Evolutionary conservation across 306 rosid species (phyloP).

Genomic region (Pachyrhizus erosus): DNA sequence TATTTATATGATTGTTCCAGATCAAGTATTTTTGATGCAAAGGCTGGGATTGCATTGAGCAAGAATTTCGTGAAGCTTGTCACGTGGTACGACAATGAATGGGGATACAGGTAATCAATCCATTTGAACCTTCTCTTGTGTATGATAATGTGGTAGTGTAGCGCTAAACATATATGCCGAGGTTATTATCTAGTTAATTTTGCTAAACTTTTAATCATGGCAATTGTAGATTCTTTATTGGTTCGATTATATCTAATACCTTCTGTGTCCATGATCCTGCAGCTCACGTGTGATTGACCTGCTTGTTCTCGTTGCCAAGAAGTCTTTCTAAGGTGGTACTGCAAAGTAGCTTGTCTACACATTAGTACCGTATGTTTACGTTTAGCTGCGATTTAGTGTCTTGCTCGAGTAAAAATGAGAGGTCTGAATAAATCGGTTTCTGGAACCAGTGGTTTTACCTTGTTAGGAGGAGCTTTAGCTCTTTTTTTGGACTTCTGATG

Average conservation of each 20-base stretch:
- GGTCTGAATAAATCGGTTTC: conserved; percentile 42
- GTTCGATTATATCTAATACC: conserved; percentile 2
- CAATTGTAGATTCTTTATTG: not conserved
- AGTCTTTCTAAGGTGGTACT: conserved; percentile 23
- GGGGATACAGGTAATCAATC: conserved; percentile 74
- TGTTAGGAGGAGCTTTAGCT: conserved; percentile 24
- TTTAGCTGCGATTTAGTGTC: conserved; percentile 17
- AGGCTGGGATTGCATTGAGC: conserved; percentile 80
- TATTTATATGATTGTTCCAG: conserved; percentile 47
- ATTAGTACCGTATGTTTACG: not conserved
- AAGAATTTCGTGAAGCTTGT: conserved; percentile 59
- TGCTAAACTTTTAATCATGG: not conserved
- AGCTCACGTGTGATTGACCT: conserved; percentile 78
- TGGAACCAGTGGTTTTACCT: conserved; percentile 14
- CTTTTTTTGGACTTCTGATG: not conserved
- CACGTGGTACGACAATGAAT: conserved; percentile 81
- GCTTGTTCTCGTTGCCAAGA: conserved; percentile 53
- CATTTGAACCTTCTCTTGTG: not conserved
- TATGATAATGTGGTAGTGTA: not conserved
- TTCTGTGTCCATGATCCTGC: conserved; percentile 37
- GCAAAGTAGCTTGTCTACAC: not conserved
- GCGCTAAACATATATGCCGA: too few relatives aligned
- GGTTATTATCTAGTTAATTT: too few relatives aligned
- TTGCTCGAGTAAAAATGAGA: not conserved
- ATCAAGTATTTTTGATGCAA: conserved; percentile 79